Percentiles rank a stretch among this genome's conserved stretches.
phyloP scores from a whole-genome alignment of 495 filamentous ascomycete genomes.

The Pseudotulostoma volvatum region DNA sequence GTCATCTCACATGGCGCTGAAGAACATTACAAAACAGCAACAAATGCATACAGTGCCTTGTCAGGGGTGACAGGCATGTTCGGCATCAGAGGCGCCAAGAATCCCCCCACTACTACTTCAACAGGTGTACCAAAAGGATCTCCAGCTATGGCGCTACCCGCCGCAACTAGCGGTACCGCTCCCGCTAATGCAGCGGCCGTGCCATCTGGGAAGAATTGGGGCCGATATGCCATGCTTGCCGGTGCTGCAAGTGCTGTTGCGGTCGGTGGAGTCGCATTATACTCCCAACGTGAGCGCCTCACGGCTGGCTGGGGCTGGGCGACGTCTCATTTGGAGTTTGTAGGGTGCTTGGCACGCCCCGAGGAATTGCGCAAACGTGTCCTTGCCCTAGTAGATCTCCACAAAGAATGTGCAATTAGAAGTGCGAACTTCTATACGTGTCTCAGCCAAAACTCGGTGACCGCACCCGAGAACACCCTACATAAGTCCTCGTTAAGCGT shows the following conservation, averaged over 20 bases:
- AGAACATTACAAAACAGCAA: constrained; percentile 60
- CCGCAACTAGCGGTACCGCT: constrained; percentile 13
- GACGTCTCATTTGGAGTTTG: constrained; percentile 84
- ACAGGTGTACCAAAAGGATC: constrained; percentile 5
- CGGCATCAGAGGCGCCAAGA: constrained; percentile 34
- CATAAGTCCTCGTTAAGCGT: constrained; percentile 3
- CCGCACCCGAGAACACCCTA: constrained; percentile 2
- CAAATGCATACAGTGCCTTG: constrained; percentile 51
- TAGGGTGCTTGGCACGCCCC: constrained; percentile 66
- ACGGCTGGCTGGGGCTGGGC: constrained; percentile 61
- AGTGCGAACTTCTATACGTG: constrained; percentile 73
- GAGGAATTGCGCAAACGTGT: constrained; percentile 61
- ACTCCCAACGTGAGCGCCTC: constrained; percentile 65
- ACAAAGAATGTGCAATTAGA: constrained; percentile 39
- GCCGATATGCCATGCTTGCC: constrained; percentile 66
- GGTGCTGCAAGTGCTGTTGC: constrained; percentile 67
- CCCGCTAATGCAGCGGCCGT: constrained; percentile 35
- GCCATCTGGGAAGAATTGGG: constrained; percentile 55
- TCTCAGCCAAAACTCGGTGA: constrained; percentile 33
- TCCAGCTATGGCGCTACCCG: constrained; percentile 11
- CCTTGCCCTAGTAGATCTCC: constrained; percentile 34
- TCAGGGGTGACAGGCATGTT: constrained; percentile 43
- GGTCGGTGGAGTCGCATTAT: constrained; percentile 77
- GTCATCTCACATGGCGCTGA: constrained; percentile 84
- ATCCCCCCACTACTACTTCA: constrained; percentile 6